Evolutionary conservation across 805 yeast species (phyloP), one percentile per base, ranked within the genome.

Genomic region (Grigorovia yakushimaensis): DNA sequence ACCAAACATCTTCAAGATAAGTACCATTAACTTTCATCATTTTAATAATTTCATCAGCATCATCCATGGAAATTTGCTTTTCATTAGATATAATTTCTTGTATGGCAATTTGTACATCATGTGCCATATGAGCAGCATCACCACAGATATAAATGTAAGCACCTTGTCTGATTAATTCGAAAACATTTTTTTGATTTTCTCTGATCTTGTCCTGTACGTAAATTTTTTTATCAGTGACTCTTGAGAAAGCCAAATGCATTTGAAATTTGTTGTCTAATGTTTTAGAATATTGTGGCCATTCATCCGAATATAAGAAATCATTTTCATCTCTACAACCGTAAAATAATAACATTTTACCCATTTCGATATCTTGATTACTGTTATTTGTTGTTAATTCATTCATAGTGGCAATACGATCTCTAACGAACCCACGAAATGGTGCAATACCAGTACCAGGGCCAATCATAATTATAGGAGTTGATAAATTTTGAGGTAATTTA

Each of bases 381-480:
- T n/a, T n/a, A n/a, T n/a, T n/a, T n/a, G 64, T 64, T 11, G 68
- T 69, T 60, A 72, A 77, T 38, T 69, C 64, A 10, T 27, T 33
- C 17, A 33, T 13, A 9, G 6, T 15, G 6, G n/a, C 18, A n/a
- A 81, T 84, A 59, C 89, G 82, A 64, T 91, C 98, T 70, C 94
- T 81, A 36, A 91, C 68, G 56, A 91, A 91, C 3, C 95, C 98
- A 71, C 98, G 82, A 73, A 93, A 87, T 51, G 98, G 98, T 9
- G 98, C 98, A 44, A 91, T 91, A 66, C 98, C 98, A 3, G 98
- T 93, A 54, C 98, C 98, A 42, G 98, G 98, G 24, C 98, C 98
- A 60, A 91, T 76, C 84, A 89, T 78, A 58, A 91, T 88, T 20
- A 91, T 75, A 17, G 98, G 97, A 30, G 82, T 79, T 3, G 77